Evolutionary conservation across 1,284 basidiomycete genomes (phyloP).

Genomic region (Ceratorhiza oryzae-sativae): DNA sequence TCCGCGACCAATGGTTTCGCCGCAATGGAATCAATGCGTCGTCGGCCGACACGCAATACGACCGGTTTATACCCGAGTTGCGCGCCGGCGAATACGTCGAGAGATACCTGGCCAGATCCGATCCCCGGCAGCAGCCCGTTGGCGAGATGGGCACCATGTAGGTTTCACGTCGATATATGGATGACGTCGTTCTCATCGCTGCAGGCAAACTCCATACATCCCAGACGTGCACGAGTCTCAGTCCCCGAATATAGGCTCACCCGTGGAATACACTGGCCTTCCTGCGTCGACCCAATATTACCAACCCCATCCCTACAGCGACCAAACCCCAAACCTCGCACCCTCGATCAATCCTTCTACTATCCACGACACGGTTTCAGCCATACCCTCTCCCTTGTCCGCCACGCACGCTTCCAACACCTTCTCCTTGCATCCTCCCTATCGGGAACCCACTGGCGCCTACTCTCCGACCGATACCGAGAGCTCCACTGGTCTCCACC

Average conservation of each 20-base stretch:
- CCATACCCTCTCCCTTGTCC: neutral
- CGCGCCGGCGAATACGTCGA: conserved; percentile 33
- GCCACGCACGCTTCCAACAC: neutral
- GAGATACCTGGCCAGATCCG: conserved; percentile 30
- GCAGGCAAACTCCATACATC: neutral
- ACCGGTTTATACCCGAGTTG: conserved; percentile 37
- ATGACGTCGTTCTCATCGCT: neutral
- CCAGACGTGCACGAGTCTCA: neutral
- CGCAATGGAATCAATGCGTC: conserved; percentile 32
- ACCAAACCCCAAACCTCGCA: neutral
- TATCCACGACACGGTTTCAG: neutral
- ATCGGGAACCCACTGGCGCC: conserved; percentile 6
- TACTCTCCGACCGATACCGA: conserved; percentile 23
- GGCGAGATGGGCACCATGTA: neutral
- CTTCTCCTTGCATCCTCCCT: neutral
- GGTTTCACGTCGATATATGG: neutral
- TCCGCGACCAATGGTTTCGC: conserved; percentile 29
- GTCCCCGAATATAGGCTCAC: neutral
- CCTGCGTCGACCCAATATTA: neutral
- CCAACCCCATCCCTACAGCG: neutral
- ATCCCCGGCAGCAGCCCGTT: neutral
- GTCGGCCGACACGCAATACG: conserved; percentile 30
- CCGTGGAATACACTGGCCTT: neutral
- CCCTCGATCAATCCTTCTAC: neutral
- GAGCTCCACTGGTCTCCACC: conserved; percentile 18